Evolutionary conservation across 306 rosid genomes (phyloP).

Genomic region (Prunus padus): DNA sequence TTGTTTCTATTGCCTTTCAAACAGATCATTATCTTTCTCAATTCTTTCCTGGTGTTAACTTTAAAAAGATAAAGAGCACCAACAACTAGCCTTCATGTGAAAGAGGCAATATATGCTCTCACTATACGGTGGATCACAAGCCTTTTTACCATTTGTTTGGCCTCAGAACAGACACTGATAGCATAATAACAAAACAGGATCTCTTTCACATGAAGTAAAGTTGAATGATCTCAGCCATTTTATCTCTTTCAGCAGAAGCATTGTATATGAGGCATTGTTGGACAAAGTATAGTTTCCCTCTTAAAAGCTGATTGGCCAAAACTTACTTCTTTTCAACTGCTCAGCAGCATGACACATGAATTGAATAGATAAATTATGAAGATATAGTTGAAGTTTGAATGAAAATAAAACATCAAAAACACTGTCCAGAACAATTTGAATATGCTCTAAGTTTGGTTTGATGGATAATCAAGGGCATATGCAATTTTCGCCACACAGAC

Average conservation of each 20-base stretch:
- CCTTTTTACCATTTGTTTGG: neutral
- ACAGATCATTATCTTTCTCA: no score
- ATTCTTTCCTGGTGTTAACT: no score
- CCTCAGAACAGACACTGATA: slow-evolving; percentile 1
- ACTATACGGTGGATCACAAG: neutral
- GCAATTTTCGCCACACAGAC: neutral
- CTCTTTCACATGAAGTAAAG: no score
- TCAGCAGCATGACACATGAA: neutral
- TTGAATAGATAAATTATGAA: neutral
- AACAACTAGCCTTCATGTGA: no score
- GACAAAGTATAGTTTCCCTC: neutral
- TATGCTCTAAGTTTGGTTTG: neutral
- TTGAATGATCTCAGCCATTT: no score
- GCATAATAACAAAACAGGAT: neutral
- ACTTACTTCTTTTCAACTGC: neutral
- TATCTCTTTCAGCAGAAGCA: neutral
- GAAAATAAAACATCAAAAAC: neutral
- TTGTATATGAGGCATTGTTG: neutral
- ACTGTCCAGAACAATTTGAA: neutral
- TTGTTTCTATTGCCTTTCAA: no score
- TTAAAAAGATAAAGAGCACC: no score
- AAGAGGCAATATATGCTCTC: no score
- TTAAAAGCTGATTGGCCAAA: no score
- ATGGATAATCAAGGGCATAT: no score
- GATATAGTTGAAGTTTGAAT: slow-evolving; percentile 1